Base-by-base conservation (phyloP, 1,284 basidiomycete genomes). In the Cystobasidium sp. region DNA sequence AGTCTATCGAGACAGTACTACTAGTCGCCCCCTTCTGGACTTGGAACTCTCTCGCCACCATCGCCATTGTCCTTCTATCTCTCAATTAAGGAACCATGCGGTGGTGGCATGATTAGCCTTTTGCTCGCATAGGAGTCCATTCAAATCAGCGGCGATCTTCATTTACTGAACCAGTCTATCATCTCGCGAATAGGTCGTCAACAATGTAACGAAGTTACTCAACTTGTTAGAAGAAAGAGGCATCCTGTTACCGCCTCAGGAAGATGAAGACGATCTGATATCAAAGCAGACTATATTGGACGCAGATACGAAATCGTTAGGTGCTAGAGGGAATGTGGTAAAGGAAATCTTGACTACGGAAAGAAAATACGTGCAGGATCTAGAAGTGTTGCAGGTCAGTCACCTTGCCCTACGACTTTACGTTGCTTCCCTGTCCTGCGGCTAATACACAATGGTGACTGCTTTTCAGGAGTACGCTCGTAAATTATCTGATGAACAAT, bases 331-430 rank as follows among this genome's bases (percentile, higher is more conserved):
- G 7, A 62, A 75, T 78, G 91, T 93, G 77, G 87, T 94, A 71
- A 87, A 88, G 78, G 94, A 97, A 83, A 89, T 96, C 78, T 88
- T 97, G 65, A 92, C 94, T 81, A 95, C 93, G 3, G 97, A 99
- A 83, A 89, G 96, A 68, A 97, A 97, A 84, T 99, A 96, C 83
- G 96, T 99, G 18, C 92, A 96, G 83, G 96, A 99, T 84, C 85
- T 99, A 72, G 97, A 99, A 83, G 90, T 95, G 80, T 90, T 99
- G 87, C 94, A 96, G 88, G 93, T 92, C 78, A 79, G 88, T 58
- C 71, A 6, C 12, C 46, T 49, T 6, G 46, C 46, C n/a, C 1
- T 14, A 49, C 3, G n/a, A 1, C 3, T n/a, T 49, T 14, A 49
- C 46, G 3, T 49, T 49, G 52, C 9, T 53, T 53, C 14, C 31